phyloP scores from a whole-genome alignment of 371 early-diverging fungal species.

The Conidiobolus incongruus region DNA sequence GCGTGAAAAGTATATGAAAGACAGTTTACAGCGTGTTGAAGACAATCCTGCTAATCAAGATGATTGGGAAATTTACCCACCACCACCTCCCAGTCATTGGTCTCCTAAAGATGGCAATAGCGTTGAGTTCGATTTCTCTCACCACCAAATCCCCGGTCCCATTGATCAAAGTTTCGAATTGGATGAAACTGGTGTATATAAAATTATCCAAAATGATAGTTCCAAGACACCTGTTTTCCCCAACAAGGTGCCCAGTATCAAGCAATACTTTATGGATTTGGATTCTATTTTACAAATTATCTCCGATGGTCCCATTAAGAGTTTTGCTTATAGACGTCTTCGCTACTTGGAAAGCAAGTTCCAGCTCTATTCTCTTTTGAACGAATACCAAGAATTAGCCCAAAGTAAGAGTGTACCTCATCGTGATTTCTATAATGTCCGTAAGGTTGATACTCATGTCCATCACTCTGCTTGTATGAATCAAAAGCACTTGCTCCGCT shows the following conservation, averaged over 20 bases:
- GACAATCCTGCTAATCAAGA: conserved; percentile 72
- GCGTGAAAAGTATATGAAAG: conserved; percentile 66
- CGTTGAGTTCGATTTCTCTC: no score
- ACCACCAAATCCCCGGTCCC: no score
- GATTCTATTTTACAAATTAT: conserved; percentile 62
- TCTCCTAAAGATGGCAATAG: conserved; percentile 11
- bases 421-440: conserved; percentile 95
- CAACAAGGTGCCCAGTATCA: conserved; percentile 42
- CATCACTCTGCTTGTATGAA: conserved; percentile 97
- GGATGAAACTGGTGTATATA: no score
- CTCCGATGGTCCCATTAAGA: conserved; percentile 88
- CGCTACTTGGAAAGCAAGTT: conserved; percentile 88
- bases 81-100: conserved; percentile 59
- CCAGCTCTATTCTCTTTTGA: conserved; percentile 75
- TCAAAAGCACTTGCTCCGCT: conserved; percentile 92
- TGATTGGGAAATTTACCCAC: conserved; percentile 79
- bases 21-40: conserved; percentile 43
- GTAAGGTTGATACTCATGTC: conserved; percentile 97
- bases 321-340: conserved; percentile 81
- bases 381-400: conserved; percentile 85
- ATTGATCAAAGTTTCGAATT: no score
- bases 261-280: conserved; percentile 74
- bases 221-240: no score
- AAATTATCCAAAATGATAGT: no score
- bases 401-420: conserved; percentile 82